Evolutionary conservation across 2,329 filamentous ascomycete genomes (phyloP), one percentile per base, ranked within the genome.

Genomic region (Trichoderma sp.): DNA sequence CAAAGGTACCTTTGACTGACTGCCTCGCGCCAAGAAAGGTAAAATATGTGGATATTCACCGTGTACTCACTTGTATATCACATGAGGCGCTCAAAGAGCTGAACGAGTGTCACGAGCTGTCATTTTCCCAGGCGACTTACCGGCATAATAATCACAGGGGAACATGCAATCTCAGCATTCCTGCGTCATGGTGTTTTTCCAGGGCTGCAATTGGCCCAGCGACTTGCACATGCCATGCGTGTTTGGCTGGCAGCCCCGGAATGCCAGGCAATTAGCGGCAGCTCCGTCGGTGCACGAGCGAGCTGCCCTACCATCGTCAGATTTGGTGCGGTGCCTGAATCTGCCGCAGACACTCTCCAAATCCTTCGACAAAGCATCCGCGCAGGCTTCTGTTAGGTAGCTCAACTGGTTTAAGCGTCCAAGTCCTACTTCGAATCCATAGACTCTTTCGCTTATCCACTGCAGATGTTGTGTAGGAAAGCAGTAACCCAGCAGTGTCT

Each of bases 201-300:
- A 47, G 55, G 36, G 55, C 57, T 69, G 28, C 57, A 47, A 69
- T 69, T 62, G 66, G 57, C 9, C 26, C 66, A 50, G 57, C 36
- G 28, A 20, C 28, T 26, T 69, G 66, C 66, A 69, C 66, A 69
- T 69, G 63, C 43, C 57, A 62, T 69, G 63, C 66, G 50, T 62
- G 39, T 53, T 69, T 62, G 57, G 66, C 20, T 61, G 66, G 30
- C 39, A 30, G 28, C 67, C 57, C 57, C 64, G 58, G 36, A 32
- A 50, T 59, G n/a, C 55, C 55, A 59, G 36, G 28, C n/a, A 39
- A 58, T 57, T 47, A 50, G 66, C 66, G 53, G 66, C 66, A 32
- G 32, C 30, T 32, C 55, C 34, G 36, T 47, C 36, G 62, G 43
- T 53, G n/a, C 47, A 20, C 20, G 11, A 13, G 47, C 20, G 47